phyloP scores from a whole-genome alignment of 2,329 filamentous ascomycete species.

The Cytospora piceae region DNA sequence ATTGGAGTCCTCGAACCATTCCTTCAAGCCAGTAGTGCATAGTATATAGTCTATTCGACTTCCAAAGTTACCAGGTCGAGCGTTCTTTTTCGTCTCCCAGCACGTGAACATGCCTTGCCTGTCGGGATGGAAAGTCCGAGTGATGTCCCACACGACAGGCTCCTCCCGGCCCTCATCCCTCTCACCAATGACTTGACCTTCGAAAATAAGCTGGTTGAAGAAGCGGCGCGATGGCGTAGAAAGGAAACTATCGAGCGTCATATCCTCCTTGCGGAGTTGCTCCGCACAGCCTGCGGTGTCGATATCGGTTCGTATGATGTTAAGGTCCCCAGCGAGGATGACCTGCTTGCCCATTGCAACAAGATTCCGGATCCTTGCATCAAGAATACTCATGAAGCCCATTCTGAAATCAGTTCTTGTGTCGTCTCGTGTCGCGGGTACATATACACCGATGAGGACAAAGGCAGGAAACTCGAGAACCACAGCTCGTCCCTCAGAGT shows the following conservation, averaged over 20 bases:
- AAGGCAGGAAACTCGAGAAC: slow-evolving; percentile 94
- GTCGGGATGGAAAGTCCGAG: slow-evolving; percentile 77
- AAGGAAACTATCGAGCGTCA: slow-evolving; percentile 73
- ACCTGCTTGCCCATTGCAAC: slow-evolving; percentile 80
- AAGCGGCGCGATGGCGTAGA: slow-evolving; percentile 72
- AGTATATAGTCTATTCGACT: slow-evolving; percentile 93
- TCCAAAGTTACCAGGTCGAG: slow-evolving; percentile 92
- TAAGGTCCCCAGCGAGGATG: slow-evolving; percentile 85
- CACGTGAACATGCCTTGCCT: slow-evolving; percentile 93
- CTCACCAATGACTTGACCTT: slow-evolving; percentile 67
- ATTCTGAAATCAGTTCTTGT: slow-evolving; percentile 80
- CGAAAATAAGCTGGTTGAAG: slow-evolving; percentile 83
- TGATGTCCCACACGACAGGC: slow-evolving; percentile 81
- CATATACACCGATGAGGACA: slow-evolving; percentile 90
- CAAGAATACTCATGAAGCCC: slow-evolving; percentile 78
- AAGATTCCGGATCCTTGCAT: slow-evolving; percentile 84
- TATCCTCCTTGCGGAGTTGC: slow-evolving; percentile 68
- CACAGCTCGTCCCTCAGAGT: slow-evolving; percentile 90
- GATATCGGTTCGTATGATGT: slow-evolving; percentile 70
- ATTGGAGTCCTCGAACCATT: slow-evolving; percentile 79
- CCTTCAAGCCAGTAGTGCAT: slow-evolving; percentile 76
- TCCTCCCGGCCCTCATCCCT: slow-evolving; percentile 71
- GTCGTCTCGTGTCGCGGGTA: slow-evolving; percentile 86
- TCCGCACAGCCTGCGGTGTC: slow-evolving; percentile 80
- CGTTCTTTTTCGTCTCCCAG: slow-evolving; percentile 94